phyloP scores from a whole-genome alignment of 345 rosid species.

The Diplotaxis tenuifolia region DNA sequence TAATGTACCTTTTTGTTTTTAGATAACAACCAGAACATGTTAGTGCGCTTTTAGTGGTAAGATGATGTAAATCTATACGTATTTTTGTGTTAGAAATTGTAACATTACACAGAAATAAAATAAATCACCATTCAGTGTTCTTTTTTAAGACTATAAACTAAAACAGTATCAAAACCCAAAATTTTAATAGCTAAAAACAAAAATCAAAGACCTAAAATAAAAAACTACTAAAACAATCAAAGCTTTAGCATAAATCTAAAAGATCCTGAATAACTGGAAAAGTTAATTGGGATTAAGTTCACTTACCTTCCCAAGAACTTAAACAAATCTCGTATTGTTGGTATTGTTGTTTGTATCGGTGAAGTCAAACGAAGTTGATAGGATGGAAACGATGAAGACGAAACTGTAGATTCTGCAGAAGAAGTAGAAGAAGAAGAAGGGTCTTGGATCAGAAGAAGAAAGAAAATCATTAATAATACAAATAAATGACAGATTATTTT shows the following conservation, averaged over 20 bases:
- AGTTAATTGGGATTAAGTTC: not conserved
- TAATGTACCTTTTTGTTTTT: not conserved
- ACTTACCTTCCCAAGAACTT: conserved; percentile 26
- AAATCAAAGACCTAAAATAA: not conserved
- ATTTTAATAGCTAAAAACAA: not conserved
- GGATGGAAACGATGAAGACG: not conserved
- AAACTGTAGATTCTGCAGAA: conserved; percentile 1
- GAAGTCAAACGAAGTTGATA: conserved; percentile 3
- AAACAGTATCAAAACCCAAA: not conserved
- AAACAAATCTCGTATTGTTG: not conserved
- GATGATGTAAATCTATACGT: not conserved
- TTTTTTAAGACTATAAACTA: not conserved
- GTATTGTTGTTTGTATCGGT: not conserved
- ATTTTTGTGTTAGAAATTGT: not conserved
- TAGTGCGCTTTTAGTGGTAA: not conserved
- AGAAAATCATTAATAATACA: not conserved
- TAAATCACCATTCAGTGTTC: not conserved
- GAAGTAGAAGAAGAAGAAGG: not conserved
- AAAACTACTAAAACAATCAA: not conserved
- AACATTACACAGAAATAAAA: too few species aligned
- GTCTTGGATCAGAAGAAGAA: conserved; percentile 9
- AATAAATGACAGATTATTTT: not conserved
- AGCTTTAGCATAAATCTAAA: not conserved
- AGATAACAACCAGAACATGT: not conserved
- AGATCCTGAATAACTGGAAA: not conserved